Conservation (phyloP, 257 asterid genomes). For the Ilex asprella region DNA sequence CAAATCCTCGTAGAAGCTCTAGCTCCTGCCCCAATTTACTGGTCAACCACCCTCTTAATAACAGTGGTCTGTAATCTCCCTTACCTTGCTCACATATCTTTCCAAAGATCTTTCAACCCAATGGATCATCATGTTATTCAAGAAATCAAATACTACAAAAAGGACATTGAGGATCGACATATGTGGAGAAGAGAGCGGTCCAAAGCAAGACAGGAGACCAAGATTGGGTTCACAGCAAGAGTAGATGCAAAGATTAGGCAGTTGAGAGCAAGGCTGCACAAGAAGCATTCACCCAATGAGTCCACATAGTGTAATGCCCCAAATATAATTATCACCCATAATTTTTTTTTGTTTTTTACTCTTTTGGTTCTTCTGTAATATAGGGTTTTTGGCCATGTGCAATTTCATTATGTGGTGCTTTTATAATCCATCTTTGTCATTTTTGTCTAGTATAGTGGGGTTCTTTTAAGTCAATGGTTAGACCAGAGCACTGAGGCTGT, state of each 20-base stretch:
- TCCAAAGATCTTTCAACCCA: conserved; percentile 73
- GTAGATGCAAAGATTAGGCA: conserved; percentile 89
- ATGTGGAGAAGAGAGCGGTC: conserved; percentile 84
- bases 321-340: conserved; percentile 3
- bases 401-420: conserved; percentile 10
- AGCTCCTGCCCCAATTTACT: conserved; percentile 85
- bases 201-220: conserved; percentile 68
- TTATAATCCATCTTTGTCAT: conserved; percentile 2
- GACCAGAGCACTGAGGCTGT: too few species aligned
- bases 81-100: conserved; percentile 69
- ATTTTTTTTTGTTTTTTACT: neutral
- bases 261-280: conserved; percentile 59
- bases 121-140: conserved; percentile 94
- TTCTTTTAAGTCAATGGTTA: neutral
- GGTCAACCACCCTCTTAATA: conserved; percentile 73
- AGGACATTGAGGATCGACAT: conserved; percentile 69
- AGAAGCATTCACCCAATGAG: conserved; percentile 47
- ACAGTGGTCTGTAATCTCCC: conserved; percentile 67
- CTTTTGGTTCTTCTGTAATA: neutral
- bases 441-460: neutral
- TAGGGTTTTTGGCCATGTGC: conserved; percentile 20
- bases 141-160: conserved; percentile 75
- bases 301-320: conserved; percentile 10
- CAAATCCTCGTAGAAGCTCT: conserved; percentile 55
- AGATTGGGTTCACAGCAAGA: conserved; percentile 83